Conservation (phyloP, 805 yeast genomes). For the Schwanniomyces polymorphus region DNA sequence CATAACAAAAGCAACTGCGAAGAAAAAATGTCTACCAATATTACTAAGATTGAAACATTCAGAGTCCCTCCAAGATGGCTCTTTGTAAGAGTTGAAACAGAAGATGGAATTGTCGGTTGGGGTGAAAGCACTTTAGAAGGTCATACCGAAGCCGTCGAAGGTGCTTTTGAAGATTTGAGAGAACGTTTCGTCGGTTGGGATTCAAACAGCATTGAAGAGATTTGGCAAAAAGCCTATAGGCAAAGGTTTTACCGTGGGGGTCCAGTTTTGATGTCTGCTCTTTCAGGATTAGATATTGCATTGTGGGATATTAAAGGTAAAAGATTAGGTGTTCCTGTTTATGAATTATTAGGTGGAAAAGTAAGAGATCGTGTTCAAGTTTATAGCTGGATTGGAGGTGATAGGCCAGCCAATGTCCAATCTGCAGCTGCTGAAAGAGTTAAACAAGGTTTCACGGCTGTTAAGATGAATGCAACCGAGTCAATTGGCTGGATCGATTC, state of each 20-base stretch:
- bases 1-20: not conserved
- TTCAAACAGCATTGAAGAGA: conserved; percentile 21
- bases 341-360: conserved; percentile 24
- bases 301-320: conserved; percentile 30
- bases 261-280: conserved; percentile 26
- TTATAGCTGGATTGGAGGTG: conserved; percentile 32
- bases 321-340: conserved; percentile 25
- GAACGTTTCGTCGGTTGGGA: conserved; percentile 29
- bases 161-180: conserved; percentile 23
- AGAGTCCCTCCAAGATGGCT: conserved; percentile 3
- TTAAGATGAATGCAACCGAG: conserved; percentile 20
- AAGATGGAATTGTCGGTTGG: conserved; percentile 3
- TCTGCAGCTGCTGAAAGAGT: conserved; percentile 21
- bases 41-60: conserved; percentile 1
- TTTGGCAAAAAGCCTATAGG: conserved; percentile 22
- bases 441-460: conserved; percentile 27
- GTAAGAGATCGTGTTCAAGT: conserved; percentile 23
- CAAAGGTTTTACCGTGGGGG: conserved; percentile 30
- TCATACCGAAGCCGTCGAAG: conserved; percentile 28
- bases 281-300: conserved; percentile 28
- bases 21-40: conserved; percentile 1
- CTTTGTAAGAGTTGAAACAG: conserved; percentile 3
- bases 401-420: conserved; percentile 20
- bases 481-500: conserved; percentile 4
- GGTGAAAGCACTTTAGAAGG: conserved; percentile 18